These are phyloP conservation scores for Coemansia sp. DNA, from an alignment of 192 early-diverging fungal genomes.

Conservation along the genomic window DNA sequence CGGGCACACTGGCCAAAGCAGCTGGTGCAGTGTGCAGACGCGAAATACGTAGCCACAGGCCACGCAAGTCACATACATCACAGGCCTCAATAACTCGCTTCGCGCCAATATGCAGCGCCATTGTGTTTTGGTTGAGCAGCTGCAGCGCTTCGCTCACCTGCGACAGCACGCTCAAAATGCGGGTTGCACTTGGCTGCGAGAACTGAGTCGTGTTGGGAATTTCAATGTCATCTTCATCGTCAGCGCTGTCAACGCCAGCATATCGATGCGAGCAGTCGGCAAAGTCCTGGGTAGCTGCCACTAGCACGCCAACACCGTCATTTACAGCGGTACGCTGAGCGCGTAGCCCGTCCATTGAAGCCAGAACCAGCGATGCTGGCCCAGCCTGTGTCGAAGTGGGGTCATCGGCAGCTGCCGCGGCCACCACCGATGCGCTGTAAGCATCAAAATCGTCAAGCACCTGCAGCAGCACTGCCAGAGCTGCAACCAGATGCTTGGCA, in stretches of 20 bases:
- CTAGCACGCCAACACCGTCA: conserved; percentile 44
- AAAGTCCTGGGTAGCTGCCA: conserved; percentile 50
- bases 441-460: conserved; percentile 52
- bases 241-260: neutral
- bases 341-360: conserved; percentile 32
- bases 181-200: conserved; percentile 11
- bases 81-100: conserved; percentile 54
- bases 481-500: conserved; percentile 47
- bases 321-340: conserved; percentile 30
- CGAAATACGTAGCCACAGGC: conserved; percentile 50
- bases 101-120: conserved; percentile 49
- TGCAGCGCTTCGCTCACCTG: conserved; percentile 35
- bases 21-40: conserved; percentile 31
- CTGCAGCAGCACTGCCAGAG: conserved; percentile 49
- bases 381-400: conserved; percentile 27
- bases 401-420: conserved; percentile 28
- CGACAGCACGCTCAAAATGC: conserved; percentile 22
- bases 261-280: conserved; percentile 30
- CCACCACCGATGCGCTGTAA: conserved; percentile 33
- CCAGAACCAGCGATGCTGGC: conserved; percentile 21
- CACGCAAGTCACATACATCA: conserved; percentile 51
- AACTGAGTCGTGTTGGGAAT: conserved; percentile 10
- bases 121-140: conserved; percentile 47
- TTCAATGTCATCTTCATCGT: conserved; percentile 26
- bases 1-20: conserved; percentile 41